Percentiles rank a stretch among this genome's conserved stretches.
Evolutionary conservation across 371 early-diverging fungal species (phyloP).

Genomic region (Paramicrosporidium saccamoebae): DNA sequence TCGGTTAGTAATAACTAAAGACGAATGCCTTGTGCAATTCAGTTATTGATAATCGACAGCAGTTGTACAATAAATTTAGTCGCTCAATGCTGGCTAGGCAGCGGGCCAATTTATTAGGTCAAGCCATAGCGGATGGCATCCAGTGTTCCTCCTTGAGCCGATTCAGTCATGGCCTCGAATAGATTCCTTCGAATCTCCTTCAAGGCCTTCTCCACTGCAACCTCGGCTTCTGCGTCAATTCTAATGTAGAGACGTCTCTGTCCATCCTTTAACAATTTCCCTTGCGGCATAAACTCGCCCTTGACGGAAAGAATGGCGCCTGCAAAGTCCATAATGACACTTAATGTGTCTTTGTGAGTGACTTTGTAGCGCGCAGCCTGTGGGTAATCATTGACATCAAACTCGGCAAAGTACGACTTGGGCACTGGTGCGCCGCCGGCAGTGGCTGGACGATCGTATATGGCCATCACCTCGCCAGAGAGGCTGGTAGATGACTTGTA

Average conservation of each 20-base stretch:
- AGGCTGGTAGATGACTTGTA: neutral
- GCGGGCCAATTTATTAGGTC: too few relatives aligned
- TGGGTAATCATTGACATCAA: constrained; percentile 88
- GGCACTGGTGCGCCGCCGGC: constrained; percentile 5
- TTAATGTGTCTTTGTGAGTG: constrained; percentile 73
- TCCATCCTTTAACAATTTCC: constrained; percentile 23
- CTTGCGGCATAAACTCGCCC: constrained; percentile 51
- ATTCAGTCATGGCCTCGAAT: constrained; percentile 37
- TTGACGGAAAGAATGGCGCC: constrained; percentile 80
- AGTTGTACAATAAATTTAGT: too few relatives aligned
- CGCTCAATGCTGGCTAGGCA: too few relatives aligned
- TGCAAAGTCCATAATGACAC: constrained; percentile 52
- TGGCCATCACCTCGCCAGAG: neutral
- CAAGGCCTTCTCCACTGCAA: constrained; percentile 61
- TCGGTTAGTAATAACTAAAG: too few relatives aligned
- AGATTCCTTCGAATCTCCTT: constrained; percentile 63
- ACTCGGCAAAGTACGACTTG: constrained; percentile 21
- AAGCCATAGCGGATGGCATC: too few relatives aligned
- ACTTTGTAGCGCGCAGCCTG: constrained; percentile 83
- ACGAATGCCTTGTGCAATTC: too few relatives aligned
- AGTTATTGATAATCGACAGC: too few relatives aligned
- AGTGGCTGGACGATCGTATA: constrained; percentile 1
- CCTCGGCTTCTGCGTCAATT: constrained; percentile 68
- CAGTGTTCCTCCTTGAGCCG: too few relatives aligned
- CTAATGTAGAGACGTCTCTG: constrained; percentile 74